Percentiles rank a stretch among this genome's conserved stretches.
Evolutionary conservation across 192 early-diverging fungal genomes (phyloP).

Genomic region (Linnemannia schmuckeri): DNA sequence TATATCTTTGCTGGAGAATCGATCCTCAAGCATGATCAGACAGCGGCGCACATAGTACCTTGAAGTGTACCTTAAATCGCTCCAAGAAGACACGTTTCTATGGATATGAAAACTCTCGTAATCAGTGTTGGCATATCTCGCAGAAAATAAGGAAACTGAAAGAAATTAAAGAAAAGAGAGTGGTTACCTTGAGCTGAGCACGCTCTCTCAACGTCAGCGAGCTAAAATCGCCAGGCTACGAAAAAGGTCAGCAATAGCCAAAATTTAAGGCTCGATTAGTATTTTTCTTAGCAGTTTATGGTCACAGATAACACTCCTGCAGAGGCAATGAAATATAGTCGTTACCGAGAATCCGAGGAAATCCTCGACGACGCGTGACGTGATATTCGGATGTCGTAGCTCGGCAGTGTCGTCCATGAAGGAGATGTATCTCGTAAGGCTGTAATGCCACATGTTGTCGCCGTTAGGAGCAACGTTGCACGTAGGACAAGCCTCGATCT

Average conservation of each 20-base stretch:
- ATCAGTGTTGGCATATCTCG: neutral
- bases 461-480: slow-evolving; percentile 18
- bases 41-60: slow-evolving; percentile 3
- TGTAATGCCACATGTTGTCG: slow-evolving; percentile 32
- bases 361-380: slow-evolving; percentile 13
- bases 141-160: neutral
- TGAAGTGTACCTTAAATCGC: slow-evolving; percentile 47
- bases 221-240: slow-evolving; percentile 37
- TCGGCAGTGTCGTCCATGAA: slow-evolving; percentile 53
- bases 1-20: neutral
- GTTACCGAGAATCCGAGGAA: slow-evolving; percentile 31
- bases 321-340: neutral
- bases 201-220: slow-evolving; percentile 15
- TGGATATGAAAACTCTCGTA: neutral
- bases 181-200: slow-evolving; percentile 29
- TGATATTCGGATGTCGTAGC: slow-evolving; percentile 29
- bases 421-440: slow-evolving; percentile 18
- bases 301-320: neutral
- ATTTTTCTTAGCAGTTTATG: neutral
- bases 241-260: neutral
- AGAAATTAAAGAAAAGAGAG: neutral
- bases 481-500: slow-evolving; percentile 21
- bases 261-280: neutral
- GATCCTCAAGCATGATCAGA: neutral
- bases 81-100: slow-evolving; percentile 39